These are phyloP conservation scores for Boletellus ananas DNA, from an alignment of 768 basidiomycete species.

Conservation along the genomic window DNA sequence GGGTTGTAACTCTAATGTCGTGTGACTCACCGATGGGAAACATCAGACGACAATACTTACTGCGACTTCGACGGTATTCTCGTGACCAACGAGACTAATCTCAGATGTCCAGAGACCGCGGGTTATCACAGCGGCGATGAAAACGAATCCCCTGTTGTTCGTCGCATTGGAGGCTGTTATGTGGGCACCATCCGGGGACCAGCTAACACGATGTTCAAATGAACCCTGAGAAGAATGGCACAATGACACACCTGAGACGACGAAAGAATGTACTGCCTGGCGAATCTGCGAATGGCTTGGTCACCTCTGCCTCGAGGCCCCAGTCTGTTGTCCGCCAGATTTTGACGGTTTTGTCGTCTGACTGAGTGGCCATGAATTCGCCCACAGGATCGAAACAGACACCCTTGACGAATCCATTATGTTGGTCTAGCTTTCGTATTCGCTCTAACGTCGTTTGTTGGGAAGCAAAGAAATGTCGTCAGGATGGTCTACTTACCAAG, in stretches of 20 bases:
- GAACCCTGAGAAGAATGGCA: background rate
- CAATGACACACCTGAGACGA: conserved; percentile 62
- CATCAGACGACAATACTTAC: conserved; percentile 41
- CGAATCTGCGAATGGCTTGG: conserved; percentile 89
- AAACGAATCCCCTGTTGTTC: conserved; percentile 93
- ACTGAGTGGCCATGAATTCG: conserved; percentile 95
- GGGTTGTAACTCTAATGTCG: conserved; percentile 70
- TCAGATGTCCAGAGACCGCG: conserved; percentile 87
- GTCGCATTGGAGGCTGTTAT: conserved; percentile 97
- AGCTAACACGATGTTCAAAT: conserved; percentile 45
- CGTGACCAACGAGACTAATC: conserved; percentile 93
- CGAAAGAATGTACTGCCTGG: conserved; percentile 95
- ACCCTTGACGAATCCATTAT: conserved; percentile 97
- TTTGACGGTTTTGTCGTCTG: conserved; percentile 94
- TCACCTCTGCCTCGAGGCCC: conserved; percentile 78
- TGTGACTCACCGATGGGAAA: conserved; percentile 3
- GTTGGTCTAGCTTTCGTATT: conserved; percentile 76
- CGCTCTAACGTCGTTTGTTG: conserved; percentile 51
- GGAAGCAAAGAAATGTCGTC: background rate
- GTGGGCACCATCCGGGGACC: conserved; percentile 99
- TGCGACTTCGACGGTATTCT: conserved; percentile 94
- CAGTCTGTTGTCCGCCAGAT: conserved; percentile 96
- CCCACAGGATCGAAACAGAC: conserved; percentile 99
- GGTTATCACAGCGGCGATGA: conserved; percentile 94
- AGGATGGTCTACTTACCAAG: conserved; percentile 53